Evolutionary conservation across 1,284 basidiomycete species (phyloP).

Genomic region (Rhodotorula mucilaginosa): DNA sequence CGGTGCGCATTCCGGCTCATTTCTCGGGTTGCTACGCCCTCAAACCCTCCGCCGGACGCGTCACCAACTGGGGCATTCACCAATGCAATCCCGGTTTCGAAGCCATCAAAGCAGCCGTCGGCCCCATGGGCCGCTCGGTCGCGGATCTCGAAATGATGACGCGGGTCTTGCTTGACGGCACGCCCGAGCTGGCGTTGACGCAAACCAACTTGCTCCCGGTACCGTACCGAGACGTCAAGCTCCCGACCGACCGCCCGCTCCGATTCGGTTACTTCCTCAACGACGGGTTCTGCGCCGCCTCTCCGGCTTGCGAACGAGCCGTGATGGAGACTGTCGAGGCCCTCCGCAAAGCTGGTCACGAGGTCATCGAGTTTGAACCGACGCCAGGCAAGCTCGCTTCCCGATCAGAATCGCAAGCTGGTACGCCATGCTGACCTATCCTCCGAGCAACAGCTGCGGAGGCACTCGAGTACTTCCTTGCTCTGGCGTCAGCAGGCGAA

Average conservation of each 20-base stretch:
- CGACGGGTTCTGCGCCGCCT: constrained; percentile 66
- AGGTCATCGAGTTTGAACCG: constrained; percentile 64
- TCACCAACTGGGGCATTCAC: constrained; percentile 56
- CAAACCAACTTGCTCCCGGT: constrained; percentile 58
- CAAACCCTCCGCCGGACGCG: constrained; percentile 64
- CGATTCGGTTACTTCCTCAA: constrained; percentile 70
- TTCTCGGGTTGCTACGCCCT: constrained; percentile 78
- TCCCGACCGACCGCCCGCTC: constrained; percentile 56
- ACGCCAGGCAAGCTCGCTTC: constrained; percentile 48
- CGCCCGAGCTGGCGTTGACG: constrained; percentile 12
- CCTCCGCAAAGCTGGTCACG: constrained; percentile 67
- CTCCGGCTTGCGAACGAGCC: constrained; percentile 74
- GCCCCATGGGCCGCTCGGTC: constrained; percentile 73
- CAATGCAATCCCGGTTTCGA: constrained; percentile 59
- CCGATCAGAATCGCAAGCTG: too few relatives aligned
- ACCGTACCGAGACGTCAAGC: constrained; percentile 57
- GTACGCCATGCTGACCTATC: constrained; percentile 45
- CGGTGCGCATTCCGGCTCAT: constrained; percentile 73
- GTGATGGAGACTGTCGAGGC: constrained; percentile 72
- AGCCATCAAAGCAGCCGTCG: constrained; percentile 60
- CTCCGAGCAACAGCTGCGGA: constrained; percentile 47
- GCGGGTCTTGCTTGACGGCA: constrained; percentile 58
- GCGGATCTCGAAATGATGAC: constrained; percentile 64
- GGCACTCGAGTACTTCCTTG: constrained; percentile 64
- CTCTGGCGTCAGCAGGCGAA: constrained; percentile 69